Percentiles rank a stretch among this genome's conserved stretches.
These are phyloP conservation scores for Tylopilus orsonianus DNA, from an alignment of 1,284 basidiomycete species.

Conservation along the genomic window DNA sequence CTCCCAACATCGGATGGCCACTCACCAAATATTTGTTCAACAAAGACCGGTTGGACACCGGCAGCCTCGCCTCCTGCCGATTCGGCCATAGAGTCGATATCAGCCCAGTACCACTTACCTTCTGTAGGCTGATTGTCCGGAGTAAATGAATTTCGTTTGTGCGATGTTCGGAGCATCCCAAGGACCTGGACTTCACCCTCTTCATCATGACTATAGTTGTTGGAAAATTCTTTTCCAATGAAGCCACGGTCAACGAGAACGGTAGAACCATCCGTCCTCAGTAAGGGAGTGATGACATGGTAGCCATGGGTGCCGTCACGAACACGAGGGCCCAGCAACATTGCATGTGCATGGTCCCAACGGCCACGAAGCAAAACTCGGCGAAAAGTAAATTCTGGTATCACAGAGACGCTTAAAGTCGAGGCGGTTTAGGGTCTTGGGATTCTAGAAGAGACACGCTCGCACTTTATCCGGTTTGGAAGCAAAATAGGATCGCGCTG, in stretches of 20 bases:
- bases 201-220: slow-evolving; percentile 39
- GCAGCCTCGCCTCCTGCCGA: slow-evolving; percentile 71
- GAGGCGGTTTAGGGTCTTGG: slow-evolving; percentile 14
- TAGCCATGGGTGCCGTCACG: slow-evolving; percentile 86
- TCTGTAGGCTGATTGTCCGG: slow-evolving; percentile 83
- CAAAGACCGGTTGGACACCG: slow-evolving; percentile 79
- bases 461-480: slow-evolving; percentile 88
- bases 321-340: slow-evolving; percentile 86
- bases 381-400: slow-evolving; percentile 87
- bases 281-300: slow-evolving; percentile 83
- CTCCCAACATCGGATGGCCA: slow-evolving; percentile 8
- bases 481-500: slow-evolving; percentile 77
- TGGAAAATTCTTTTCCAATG: slow-evolving; percentile 62
- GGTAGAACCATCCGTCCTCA: slow-evolving; percentile 74
- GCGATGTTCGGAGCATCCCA: slow-evolving; percentile 75
- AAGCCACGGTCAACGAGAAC: slow-evolving; percentile 93
- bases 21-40: slow-evolving; percentile 86
- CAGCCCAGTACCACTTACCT: slow-evolving; percentile 92
- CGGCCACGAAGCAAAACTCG: slow-evolving; percentile 78
- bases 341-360: slow-evolving; percentile 75
- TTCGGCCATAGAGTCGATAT: slow-evolving; percentile 80
- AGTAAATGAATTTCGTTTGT: slow-evolving; percentile 76
- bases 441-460: slow-evolving; percentile 15
- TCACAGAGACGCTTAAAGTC: slow-evolving; percentile 53
- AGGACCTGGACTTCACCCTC: slow-evolving; percentile 62